A percentile compares a stretch with the other conserved stretches of the same genome.
These are phyloP conservation scores for Pyronema domesticum DNA, from an alignment of 495 filamentous ascomycete species.

Conservation along the genomic window DNA sequence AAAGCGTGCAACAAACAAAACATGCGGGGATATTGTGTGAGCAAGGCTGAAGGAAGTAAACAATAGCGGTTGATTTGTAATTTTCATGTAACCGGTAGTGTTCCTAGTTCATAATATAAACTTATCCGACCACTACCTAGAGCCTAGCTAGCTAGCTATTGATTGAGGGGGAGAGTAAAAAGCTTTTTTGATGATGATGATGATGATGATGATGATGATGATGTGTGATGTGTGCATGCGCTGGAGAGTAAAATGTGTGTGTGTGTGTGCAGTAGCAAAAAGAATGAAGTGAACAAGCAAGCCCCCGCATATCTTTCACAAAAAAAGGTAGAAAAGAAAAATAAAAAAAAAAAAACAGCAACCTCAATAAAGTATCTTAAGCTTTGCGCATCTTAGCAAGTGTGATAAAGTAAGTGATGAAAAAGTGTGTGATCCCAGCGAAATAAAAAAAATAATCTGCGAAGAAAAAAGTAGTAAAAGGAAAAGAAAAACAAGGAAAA, in stretches of 20 bases:
- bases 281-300: background rate
- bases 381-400: background rate
- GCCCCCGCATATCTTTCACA: background rate
- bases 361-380: background rate
- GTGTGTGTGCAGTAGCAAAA: background rate
- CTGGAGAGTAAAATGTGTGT: too few relatives aligned
- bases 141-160: too few relatives aligned
- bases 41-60: too few relatives aligned
- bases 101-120: too few relatives aligned
- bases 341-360: background rate
- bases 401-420: slow-evolving; percentile 3
- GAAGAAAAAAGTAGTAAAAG: slow-evolving; percentile 7
- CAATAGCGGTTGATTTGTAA: too few relatives aligned
- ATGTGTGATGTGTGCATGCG: too few relatives aligned
- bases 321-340: background rate
- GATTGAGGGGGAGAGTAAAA: too few relatives aligned
- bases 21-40: too few relatives aligned
- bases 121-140: too few relatives aligned
- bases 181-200: too few relatives aligned
- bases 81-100: background rate
- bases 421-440: slow-evolving; percentile 3
- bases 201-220: too few relatives aligned
- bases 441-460: background rate
- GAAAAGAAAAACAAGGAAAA: slow-evolving; percentile 4
- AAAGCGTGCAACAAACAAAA: too few relatives aligned